phyloP scores from a whole-genome alignment of 805 yeast genomes.

The Kazachstania martiniae region DNA sequence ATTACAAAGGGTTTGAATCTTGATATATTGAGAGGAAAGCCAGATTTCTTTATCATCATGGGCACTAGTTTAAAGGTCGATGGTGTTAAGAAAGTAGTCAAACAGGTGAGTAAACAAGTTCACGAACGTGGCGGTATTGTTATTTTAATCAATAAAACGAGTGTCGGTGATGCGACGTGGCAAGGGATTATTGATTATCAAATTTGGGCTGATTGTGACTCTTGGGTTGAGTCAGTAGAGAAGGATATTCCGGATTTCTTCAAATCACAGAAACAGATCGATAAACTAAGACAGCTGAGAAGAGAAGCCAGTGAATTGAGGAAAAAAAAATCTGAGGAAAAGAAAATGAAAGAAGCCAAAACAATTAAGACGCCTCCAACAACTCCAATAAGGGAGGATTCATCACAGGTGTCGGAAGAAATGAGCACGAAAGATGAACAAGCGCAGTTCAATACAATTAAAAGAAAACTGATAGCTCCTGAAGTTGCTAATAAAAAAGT shows the following conservation, averaged over 20 bases:
- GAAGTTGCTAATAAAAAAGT: not conserved
- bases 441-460: slow-evolving; percentile 3
- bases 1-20: slow-evolving; percentile 57
- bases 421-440: not conserved
- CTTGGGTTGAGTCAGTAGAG: slow-evolving; percentile 53
- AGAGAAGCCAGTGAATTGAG: slow-evolving; percentile 26
- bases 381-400: slow-evolving; percentile 18
- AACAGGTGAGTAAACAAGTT: slow-evolving; percentile 52
- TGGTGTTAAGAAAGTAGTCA: slow-evolving; percentile 76
- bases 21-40: slow-evolving; percentile 49
- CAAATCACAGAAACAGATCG: slow-evolving; percentile 36
- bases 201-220: slow-evolving; percentile 70
- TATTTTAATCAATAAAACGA: slow-evolving; percentile 62
- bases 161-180: slow-evolving; percentile 55
- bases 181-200: slow-evolving; percentile 67
- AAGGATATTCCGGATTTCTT: slow-evolving; percentile 50
- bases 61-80: slow-evolving; percentile 90
- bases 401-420: not conserved
- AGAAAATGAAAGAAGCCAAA: slow-evolving; percentile 2
- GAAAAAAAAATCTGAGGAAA: slow-evolving; percentile 11
- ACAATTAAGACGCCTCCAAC: slow-evolving; percentile 23
- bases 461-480: slow-evolving; percentile 7
- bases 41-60: slow-evolving; percentile 75
- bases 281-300: slow-evolving; percentile 20
- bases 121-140: slow-evolving; percentile 76